A percentile compares a stretch with the other conserved stretches of the same genome.
Conservation (phyloP, 1,284 basidiomycete genomes). For the Fereydounia khargensis region DNA sequence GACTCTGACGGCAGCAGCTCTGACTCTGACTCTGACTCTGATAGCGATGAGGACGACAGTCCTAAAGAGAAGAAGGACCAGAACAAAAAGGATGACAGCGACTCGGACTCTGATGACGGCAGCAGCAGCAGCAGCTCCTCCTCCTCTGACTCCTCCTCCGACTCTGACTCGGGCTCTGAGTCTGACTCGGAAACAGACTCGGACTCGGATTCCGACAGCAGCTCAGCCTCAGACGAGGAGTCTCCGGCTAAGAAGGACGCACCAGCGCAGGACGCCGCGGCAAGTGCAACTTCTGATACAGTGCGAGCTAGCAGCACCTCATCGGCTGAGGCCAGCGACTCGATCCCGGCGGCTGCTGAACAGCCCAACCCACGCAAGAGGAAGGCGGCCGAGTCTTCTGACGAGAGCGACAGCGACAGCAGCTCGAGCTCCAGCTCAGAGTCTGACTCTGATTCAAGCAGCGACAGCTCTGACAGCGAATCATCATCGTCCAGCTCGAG, state of each 20-base stretch:
- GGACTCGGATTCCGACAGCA: slow-evolving; percentile 3
- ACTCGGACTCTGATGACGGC: slow-evolving; percentile 15
- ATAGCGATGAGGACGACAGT: neutral
- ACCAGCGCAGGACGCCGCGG: too few relatives aligned
- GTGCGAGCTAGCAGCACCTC: too few relatives aligned
- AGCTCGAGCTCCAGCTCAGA: slow-evolving; percentile 5
- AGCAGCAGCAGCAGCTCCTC: slow-evolving; percentile 6
- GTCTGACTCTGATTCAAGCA: slow-evolving; percentile 9
- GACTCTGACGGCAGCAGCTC: neutral
- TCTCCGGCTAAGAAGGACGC: neutral
- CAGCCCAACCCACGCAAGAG: neutral
- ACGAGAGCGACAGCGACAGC: neutral
- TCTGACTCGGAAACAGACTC: neutral
- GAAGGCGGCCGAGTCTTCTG: neutral
- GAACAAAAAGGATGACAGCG: neutral
- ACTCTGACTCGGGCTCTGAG: slow-evolving; percentile 1
- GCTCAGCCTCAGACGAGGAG: too few relatives aligned
- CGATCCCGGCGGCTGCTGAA: too few relatives aligned
- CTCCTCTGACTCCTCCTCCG: slow-evolving; percentile 3
- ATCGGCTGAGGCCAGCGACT: too few relatives aligned
- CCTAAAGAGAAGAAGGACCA: neutral
- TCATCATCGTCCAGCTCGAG: neutral
- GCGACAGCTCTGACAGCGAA: too few relatives aligned
- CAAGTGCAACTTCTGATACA: too few relatives aligned
- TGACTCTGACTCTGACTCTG: neutral